phyloP scores from a whole-genome alignment of 768 basidiomycete species.

The Hygrophorus russula region DNA sequence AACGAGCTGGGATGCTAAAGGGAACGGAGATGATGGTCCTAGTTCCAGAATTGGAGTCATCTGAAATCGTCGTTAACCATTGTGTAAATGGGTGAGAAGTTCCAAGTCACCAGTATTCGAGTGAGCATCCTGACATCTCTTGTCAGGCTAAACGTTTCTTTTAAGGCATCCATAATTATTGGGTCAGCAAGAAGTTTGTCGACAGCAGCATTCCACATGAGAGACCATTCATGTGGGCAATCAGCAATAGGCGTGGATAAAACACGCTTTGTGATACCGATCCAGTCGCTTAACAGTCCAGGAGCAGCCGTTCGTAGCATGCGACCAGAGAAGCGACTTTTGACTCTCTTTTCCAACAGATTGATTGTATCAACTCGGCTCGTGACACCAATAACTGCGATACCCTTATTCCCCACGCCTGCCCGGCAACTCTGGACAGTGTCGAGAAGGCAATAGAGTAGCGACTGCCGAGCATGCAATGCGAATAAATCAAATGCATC shows the following conservation, averaged over 20 bases:
- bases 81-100: neutral
- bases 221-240: conserved; percentile 37
- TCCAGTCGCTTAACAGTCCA: conserved; percentile 34
- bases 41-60: conserved; percentile 35
- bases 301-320: conserved; percentile 71
- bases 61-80: neutral
- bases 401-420: conserved; percentile 45
- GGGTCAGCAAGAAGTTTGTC: conserved; percentile 44
- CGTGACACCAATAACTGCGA: conserved; percentile 82
- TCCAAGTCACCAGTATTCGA: conserved; percentile 48
- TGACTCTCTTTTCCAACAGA: conserved; percentile 89
- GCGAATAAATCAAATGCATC: conserved; percentile 95
- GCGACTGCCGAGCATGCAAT: conserved; percentile 79
- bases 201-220: conserved; percentile 46
- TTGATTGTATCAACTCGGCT: conserved; percentile 82
- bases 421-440: conserved; percentile 81
- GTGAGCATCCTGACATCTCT: conserved; percentile 48
- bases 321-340: conserved; percentile 92
- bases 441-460: conserved; percentile 93
- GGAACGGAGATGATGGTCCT: conserved; percentile 41
- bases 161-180: conserved; percentile 31
- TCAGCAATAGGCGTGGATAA: conserved; percentile 25
- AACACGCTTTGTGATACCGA: conserved; percentile 33
- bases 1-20: conserved; percentile 31
- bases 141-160: conserved; percentile 50